Evolutionary conservation across 2,329 filamentous ascomycete species (phyloP).

Genomic region (Colletotrichum brevisporum): DNA sequence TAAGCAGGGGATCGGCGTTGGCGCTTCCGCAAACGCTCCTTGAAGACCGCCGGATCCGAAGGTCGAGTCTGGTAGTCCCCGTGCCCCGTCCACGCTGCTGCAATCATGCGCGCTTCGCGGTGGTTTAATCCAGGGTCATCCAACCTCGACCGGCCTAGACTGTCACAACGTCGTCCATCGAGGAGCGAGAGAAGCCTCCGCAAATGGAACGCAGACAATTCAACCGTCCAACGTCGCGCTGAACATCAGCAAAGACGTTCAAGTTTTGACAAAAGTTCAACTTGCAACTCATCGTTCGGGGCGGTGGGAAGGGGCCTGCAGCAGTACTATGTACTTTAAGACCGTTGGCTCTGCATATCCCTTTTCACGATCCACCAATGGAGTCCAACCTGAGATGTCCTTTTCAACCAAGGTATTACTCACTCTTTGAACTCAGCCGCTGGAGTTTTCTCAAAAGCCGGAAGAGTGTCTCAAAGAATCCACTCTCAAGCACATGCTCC

Average conservation of each 20-base stretch:
- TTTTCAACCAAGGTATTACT: too few relatives aligned
- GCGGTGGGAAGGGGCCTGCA: not conserved
- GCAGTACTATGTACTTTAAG: not conserved
- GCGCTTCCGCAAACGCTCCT: conserved; percentile 24
- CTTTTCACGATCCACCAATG: conserved; percentile 3
- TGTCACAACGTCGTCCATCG: too few relatives aligned
- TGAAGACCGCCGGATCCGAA: conserved; percentile 32
- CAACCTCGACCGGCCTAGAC: too few relatives aligned
- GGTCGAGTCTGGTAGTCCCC: not conserved
- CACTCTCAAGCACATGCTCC: not conserved
- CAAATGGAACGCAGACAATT: not conserved
- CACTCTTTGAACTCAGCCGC: conserved; percentile 7
- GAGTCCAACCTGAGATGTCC: conserved; percentile 14
- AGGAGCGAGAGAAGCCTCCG: not conserved
- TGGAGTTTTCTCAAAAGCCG: not conserved
- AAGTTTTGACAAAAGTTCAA: not conserved
- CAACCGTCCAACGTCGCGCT: not conserved
- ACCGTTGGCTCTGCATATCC: conserved; percentile 17
- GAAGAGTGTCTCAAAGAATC: not conserved
- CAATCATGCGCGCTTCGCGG: conserved; percentile 23
- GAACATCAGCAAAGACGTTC: not conserved
- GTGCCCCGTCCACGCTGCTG: conserved; percentile 1
- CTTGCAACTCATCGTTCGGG: conserved; percentile 6
- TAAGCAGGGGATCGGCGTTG: conserved; percentile 24
- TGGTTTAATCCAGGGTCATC: too few relatives aligned